Evolutionary conservation across 176 grass and related monocot genomes (phyloP), one percentile per base, ranked within the genome.

Genomic region (Carex pumila): DNA sequence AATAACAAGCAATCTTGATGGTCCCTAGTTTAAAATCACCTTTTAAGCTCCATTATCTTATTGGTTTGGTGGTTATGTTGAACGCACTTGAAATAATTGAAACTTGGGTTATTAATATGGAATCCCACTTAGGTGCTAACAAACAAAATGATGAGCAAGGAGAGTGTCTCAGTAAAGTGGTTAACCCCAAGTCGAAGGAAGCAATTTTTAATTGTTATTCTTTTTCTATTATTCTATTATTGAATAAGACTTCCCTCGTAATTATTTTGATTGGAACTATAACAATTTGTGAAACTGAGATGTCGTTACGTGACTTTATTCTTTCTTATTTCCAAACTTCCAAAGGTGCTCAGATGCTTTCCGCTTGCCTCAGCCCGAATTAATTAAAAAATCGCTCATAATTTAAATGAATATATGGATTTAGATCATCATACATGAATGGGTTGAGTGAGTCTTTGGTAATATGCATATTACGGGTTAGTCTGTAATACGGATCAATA

Each of bases 1-100:
- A 81, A 81, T 81, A 60, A 83, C 43, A 83, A 83, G 81, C 81
- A 83, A 83, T 83, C 81, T 53, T 65, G 49, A 54, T 83, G 81
- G 81, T 66, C 81, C 81, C 81, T 66, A 68, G 41, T 66, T 32
- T 18, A 47, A 83, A 83, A 83, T 69, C 61, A 83, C 61, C 45
- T 83, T 83, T 75, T 31, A 55, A 83, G 41, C 62, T 52, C 81
- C 81, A 83, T 83, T 83, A 83, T 83, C 62, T 66, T 64, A 83
- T 63, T 65, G 81, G 43, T 83, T 83, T 69, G 81, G 61, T 83
- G 81, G 81, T 83, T 83, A 83, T 83, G 41, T 83, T 68, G 41
- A 47, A 63, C 31, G 57, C 79, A 63, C 29, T 63, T 81, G 43
- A 80, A 61, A 81, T 61, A 61, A 61, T 63, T n/a, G 63, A 31